A percentile compares a stretch with the other conserved stretches of the same genome.
These are phyloP conservation scores for Fraxinus platypoda DNA, from an alignment of 305 asterid species.

Conservation along the genomic window DNA sequence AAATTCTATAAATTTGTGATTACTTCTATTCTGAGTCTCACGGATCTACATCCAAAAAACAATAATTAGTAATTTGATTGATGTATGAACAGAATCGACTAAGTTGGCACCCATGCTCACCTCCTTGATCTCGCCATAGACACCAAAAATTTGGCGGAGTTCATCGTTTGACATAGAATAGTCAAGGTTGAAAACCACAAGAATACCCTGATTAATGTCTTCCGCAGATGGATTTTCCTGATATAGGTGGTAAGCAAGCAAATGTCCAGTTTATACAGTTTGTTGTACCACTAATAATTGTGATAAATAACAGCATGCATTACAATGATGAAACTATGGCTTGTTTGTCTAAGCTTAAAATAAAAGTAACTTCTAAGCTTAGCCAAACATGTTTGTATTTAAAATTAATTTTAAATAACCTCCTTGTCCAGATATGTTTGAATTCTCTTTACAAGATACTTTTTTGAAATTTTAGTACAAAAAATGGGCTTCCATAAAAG, in stretches of 20 bases:
- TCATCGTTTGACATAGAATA: constrained; percentile 80
- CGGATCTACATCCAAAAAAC: constrained; percentile 56
- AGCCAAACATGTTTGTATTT: not conserved
- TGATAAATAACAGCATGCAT: not conserved
- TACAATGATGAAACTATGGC: not conserved
- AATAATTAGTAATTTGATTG: constrained; percentile 19
- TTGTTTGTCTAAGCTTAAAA: not conserved
- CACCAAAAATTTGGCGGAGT: constrained; percentile 73
- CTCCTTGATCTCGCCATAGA: constrained; percentile 88
- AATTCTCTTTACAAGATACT: not conserved
- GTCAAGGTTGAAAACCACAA: constrained; percentile 75
- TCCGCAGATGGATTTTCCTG: constrained; percentile 79
- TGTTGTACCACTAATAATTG: too few species aligned
- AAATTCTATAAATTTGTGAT: constrained; percentile 59
- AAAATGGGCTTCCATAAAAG: not conserved
- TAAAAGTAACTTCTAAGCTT: not conserved
- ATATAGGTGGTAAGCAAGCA: constrained; percentile 16
- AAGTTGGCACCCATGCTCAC: constrained; percentile 37
- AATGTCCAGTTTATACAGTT: constrained; percentile 4
- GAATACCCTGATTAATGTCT: constrained; percentile 71
- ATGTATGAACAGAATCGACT: constrained; percentile 18
- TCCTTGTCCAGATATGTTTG: not conserved
- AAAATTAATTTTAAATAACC: not conserved
- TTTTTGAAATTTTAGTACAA: not conserved
- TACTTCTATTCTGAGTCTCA: constrained; percentile 61